Evolutionary conservation across 2,329 filamentous ascomycete genomes (phyloP), one percentile per base, ranked within the genome.

Genomic region (Fusarium nisikadoi): DNA sequence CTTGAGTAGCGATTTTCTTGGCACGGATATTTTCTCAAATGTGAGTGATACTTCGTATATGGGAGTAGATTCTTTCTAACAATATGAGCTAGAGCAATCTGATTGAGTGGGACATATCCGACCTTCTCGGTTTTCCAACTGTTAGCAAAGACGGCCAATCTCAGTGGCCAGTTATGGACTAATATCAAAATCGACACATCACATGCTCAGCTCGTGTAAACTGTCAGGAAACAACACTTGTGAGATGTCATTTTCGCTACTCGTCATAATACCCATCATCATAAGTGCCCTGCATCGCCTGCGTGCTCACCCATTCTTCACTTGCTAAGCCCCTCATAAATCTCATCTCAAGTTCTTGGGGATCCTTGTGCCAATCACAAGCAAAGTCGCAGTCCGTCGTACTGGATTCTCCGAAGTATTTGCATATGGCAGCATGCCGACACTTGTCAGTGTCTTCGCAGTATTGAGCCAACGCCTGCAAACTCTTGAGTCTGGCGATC

Each of bases 301-400:
- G 90, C 19, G 90, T 91, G 75, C 87, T 89, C 55, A 91, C 86
- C 83, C 85, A 91, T 76, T 91, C 89, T 78, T 90, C 88, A 71
- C 84, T 89, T 23, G 87, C 87, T 67, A 92, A 76, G 3, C 88
- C 88, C 61, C 79, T 85, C 69, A 82, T 78, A 76, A 90, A 91
- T 60, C 90, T 85, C 75, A 80, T 86, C 75, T 87, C 87, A 68
- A 94, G 80, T 20, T 83, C 87, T 42, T 83, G 80, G 2, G 85
- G 77, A 76, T 94, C 91, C 80, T 94, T 94, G 79, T 94, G 93
- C 83, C 89, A 92, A 79, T 95, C 93, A 76, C 93, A 95, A 6
- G 93, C 93, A 83, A 88, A 93, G 73, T 94, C 89, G 75, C 93
- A 95, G 25, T 84, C 83, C 4, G 89, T 88, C 17, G 82, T 79